Evolutionary conservation across 768 basidiomycete genomes (phyloP).

Genomic region (Rhizopogon roseolus): DNA sequence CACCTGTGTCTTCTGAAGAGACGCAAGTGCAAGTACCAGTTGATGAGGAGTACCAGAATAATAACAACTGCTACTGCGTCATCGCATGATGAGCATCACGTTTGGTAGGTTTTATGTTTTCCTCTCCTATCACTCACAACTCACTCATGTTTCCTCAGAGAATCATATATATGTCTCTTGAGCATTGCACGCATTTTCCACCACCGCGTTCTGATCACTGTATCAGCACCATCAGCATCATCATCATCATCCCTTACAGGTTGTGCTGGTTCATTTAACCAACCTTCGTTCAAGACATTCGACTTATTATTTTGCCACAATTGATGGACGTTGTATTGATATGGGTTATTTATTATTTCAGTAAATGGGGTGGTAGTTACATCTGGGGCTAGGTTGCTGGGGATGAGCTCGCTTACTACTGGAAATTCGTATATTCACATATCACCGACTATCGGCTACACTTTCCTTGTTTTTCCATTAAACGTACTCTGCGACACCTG

Average conservation of each 20-base stretch:
- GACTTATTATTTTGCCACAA: not conserved
- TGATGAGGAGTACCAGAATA: not conserved
- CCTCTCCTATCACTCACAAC: not conserved
- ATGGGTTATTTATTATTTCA: not conserved
- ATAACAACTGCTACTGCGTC: not conserved
- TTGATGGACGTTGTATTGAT: not conserved
- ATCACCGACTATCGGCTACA: not conserved
- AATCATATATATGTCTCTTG: not conserved
- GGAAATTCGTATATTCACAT: not conserved
- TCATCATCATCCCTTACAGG: not conserved
- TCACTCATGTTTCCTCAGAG: not conserved
- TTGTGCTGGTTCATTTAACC: not conserved
- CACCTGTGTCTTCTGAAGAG: not conserved
- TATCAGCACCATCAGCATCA: not conserved
- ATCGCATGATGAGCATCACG: not conserved
- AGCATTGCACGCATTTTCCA: not conserved
- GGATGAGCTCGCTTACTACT: not conserved
- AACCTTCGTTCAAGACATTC: not conserved
- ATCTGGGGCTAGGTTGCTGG: not conserved
- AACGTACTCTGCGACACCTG: not conserved
- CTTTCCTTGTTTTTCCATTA: not conserved
- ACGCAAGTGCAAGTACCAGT: constrained; percentile 1
- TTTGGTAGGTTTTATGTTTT: not conserved
- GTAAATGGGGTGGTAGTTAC: not conserved
- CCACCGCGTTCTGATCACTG: not conserved